Base-by-base conservation (phyloP, 2,329 filamentous ascomycete species). In the Penicillium sp. region DNA sequence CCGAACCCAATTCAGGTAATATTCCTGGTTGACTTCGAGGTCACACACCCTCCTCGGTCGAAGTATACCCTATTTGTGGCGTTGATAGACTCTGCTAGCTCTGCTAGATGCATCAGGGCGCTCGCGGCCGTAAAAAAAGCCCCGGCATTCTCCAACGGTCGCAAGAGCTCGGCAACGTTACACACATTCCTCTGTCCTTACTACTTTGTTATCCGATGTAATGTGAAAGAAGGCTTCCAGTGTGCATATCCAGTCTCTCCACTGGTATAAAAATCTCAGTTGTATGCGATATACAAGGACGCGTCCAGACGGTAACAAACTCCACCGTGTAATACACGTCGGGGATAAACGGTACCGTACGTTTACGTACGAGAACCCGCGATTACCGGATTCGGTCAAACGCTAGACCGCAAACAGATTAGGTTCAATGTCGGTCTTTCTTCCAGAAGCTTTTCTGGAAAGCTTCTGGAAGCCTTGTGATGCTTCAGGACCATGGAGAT, bases 401-500 rank as follows among this genome's bases (percentile, higher is more conserved):
- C 16, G 9, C 35, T 38, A 20, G 11, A 13, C 35, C 16, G 13
- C 4, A 38, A 13, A 10, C 16, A 38, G 35, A 38, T 38, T 38
- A 38, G 11, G 35, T 38, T 38, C 18, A 18, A 13, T 33, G 31
- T n/a, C 28, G 31, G 35, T 25, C 51, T 52, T 52, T 8, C 9
- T 8, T 57, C 54, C 57, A 56, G 56, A 62, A 50, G 18, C 25
- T 51, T 54, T 62, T 62, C 61, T 54, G 60, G 61, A 62, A 60
- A 38, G 9, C 44, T 63, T 62, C 58, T 50, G 53, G 54, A 61
- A 62, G 31, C 24, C 54, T 13, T 38, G 35, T 38, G 35, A 38
- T 38, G 35, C 35, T 38, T 38, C 35, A 22, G 8, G 8, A 30
- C 4, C 5, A 38, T 14, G 35, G 35, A 20, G 20, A 13, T 20